These are phyloP conservation scores for Aspergillus piperis DNA, from an alignment of 2,329 filamentous ascomycete species.

Conservation along the genomic window DNA sequence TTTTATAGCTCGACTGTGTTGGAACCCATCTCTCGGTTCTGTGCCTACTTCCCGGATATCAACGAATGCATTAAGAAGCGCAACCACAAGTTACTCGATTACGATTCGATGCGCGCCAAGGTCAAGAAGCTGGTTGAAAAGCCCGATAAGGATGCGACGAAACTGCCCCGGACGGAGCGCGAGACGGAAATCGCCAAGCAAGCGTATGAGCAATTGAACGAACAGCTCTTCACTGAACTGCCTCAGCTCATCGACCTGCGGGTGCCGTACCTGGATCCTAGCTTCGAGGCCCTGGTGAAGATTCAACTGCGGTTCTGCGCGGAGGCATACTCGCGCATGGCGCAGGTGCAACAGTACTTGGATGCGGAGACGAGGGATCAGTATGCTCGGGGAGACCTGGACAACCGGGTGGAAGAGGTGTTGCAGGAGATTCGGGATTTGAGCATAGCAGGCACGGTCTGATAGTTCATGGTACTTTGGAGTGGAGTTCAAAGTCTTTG, in stretches of 20 bases:
- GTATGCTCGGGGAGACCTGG: slow-evolving; percentile 90
- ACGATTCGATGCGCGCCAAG: slow-evolving; percentile 91
- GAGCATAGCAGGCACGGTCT: slow-evolving; percentile 81
- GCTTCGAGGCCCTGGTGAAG: slow-evolving; percentile 96
- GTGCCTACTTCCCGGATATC: slow-evolving; percentile 97
- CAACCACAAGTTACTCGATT: slow-evolving; percentile 96
- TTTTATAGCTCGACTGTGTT: slow-evolving; percentile 75
- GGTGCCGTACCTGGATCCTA: slow-evolving; percentile 94
- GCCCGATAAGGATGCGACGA: slow-evolving; percentile 96
- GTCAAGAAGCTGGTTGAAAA: slow-evolving; percentile 98
- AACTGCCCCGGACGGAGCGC: slow-evolving; percentile 92
- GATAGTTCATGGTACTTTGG: slow-evolving; percentile 16
- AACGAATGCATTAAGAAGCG: slow-evolving; percentile 99
- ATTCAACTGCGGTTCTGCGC: slow-evolving; percentile 97
- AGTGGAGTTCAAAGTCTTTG: slow-evolving; percentile 13
- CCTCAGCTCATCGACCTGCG: slow-evolving; percentile 95
- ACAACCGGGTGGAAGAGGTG: slow-evolving; percentile 90
- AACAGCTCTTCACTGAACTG: slow-evolving; percentile 88
- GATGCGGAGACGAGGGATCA: slow-evolving; percentile 94
- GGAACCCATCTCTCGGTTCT: slow-evolving; percentile 93
- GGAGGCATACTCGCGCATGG: slow-evolving; percentile 96
- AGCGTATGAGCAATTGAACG: slow-evolving; percentile 95
- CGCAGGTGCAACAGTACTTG: slow-evolving; percentile 97
- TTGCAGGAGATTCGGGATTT: slow-evolving; percentile 95
- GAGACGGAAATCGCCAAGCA: slow-evolving; percentile 92